Base-by-base conservation (phyloP, 1,284 basidiomycete genomes). In the Tylopilus orsonianus region DNA sequence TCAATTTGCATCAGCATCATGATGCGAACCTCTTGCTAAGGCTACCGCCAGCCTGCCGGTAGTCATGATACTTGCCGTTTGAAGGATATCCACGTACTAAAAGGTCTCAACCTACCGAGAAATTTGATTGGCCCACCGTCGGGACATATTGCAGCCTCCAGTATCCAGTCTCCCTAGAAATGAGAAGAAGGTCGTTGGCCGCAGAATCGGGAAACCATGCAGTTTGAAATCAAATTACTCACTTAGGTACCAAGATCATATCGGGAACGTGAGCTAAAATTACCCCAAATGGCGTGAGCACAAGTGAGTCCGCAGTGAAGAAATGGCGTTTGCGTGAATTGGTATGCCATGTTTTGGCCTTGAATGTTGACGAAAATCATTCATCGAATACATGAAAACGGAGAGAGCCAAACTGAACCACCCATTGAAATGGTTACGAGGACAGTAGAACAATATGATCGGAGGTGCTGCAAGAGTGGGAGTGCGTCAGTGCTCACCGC, bases 401-500 rank as follows among this genome's bases (percentile, higher is more conserved):
- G 29, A 5, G 6, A 13, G 12, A 2, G 29, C 14, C 13, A 5
- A 13, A 10, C 8, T 9, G 27, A 29, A 10, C 13, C 6, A 8
- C n/a, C 23, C 32, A 16, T 26, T 36, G 20, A 36, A 35, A 18
- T 39, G 42, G 40, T 55, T 24, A 44, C 41, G 51, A 50, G 49
- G 38, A 13, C 2, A 13, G 27, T n/a, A 18, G 27, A 23, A 20
- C 49, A 26, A 35, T 23, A 8, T 48, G 50, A 48, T 48, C 49
- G 37, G 42, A 48, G 3, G 29, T 12, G 30, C 36, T 26, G n/a
- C 12, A 45, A 14, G 20, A 22, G 7, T n/a, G 24, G n/a, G n/a
- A n/a, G n/a, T 26, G 27, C 34, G 29, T 43, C 52, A 52, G n/a
- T 32, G 13, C 22, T 19, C 39, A 42, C 36, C 19, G 43, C 40